Conservation (phyloP, 805 yeast genomes). For the Candida coquimbonensis region DNA sequence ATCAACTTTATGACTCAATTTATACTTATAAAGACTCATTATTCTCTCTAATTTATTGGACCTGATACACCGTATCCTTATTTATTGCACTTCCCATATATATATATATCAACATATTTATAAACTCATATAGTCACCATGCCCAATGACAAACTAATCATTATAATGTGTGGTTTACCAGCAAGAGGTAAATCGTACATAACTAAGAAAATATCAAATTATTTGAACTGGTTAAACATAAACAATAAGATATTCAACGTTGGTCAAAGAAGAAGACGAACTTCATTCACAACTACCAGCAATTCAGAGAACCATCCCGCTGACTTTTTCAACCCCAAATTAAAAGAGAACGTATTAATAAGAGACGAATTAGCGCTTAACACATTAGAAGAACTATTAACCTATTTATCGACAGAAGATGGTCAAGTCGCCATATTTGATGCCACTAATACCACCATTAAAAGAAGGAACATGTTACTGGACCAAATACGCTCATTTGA, state of each 20-base stretch:
- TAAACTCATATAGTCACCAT: neutral
- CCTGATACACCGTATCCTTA: no score
- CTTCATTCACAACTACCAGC: neutral
- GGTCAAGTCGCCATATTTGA: conserved; percentile 45
- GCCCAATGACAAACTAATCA: conserved; percentile 38
- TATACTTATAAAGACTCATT: no score
- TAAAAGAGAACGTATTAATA: conserved; percentile 27
- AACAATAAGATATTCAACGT: conserved; percentile 61
- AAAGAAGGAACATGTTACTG: conserved; percentile 30
- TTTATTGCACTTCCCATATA: neutral
- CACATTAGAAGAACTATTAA: conserved; percentile 33
- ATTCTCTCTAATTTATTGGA: no score
- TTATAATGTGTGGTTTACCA: conserved; percentile 69
- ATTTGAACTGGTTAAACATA: conserved; percentile 59
- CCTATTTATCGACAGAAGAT: conserved; percentile 25
- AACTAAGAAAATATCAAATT: conserved; percentile 55
- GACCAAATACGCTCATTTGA: conserved; percentile 28
- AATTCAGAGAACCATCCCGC: conserved; percentile 9
- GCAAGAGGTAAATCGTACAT: conserved; percentile 69
- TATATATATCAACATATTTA: neutral
- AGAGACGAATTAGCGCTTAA: conserved; percentile 42
- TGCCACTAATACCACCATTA: conserved; percentile 43
- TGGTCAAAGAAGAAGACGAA: conserved; percentile 56
- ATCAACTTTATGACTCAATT: neutral
- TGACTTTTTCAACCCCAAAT: conserved; percentile 33